Conservation (phyloP, 495 filamentous ascomycete genomes). For the Thermothielavioides terrestris region DNA sequence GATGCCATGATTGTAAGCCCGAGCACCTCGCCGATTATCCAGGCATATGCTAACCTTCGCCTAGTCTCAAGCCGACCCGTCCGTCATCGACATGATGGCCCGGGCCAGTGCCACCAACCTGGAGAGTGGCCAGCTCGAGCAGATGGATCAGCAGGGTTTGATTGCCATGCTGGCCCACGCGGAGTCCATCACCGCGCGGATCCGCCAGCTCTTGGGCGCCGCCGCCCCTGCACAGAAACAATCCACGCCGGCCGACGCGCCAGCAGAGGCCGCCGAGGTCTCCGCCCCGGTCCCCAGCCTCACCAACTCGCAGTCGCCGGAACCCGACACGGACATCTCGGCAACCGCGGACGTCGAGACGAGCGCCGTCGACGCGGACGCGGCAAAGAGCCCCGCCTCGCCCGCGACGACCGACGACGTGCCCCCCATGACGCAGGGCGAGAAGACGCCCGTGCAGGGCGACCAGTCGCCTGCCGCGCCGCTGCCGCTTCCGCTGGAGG, state of each 20-base stretch:
- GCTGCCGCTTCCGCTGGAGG: slow-evolving; percentile 3
- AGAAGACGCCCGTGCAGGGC: slow-evolving; percentile 9
- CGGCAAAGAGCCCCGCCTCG: slow-evolving; percentile 17
- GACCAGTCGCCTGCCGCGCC: slow-evolving; percentile 9
- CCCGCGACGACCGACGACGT: slow-evolving; percentile 22
- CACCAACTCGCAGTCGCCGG: slow-evolving; percentile 13
- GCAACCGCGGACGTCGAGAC: neutral
- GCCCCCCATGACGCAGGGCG: slow-evolving; percentile 12
- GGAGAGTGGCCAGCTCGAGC: slow-evolving; percentile 6
- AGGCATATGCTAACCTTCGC: slow-evolving; percentile 7
- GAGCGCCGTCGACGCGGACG: neutral
- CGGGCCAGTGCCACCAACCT: slow-evolving; percentile 25
- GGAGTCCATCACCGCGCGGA: slow-evolving; percentile 12
- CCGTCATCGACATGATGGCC: slow-evolving; percentile 29
- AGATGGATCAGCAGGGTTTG: slow-evolving; percentile 27
- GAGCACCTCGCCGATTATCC: neutral
- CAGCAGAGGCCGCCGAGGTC: slow-evolving; percentile 1
- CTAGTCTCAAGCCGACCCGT: slow-evolving; percentile 17
- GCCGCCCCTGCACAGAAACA: slow-evolving; percentile 2
- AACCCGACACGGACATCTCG: slow-evolving; percentile 3
- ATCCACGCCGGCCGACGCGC: neutral
- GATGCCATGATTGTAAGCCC: slow-evolving; percentile 38
- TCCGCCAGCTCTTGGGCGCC: slow-evolving; percentile 9
- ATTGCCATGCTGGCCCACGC: slow-evolving; percentile 29
- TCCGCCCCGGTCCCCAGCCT: slow-evolving; percentile 12